phyloP scores from a whole-genome alignment of 225 moss, liverwort and hornwort genomes.

The Antitrichia curtipendula region DNA sequence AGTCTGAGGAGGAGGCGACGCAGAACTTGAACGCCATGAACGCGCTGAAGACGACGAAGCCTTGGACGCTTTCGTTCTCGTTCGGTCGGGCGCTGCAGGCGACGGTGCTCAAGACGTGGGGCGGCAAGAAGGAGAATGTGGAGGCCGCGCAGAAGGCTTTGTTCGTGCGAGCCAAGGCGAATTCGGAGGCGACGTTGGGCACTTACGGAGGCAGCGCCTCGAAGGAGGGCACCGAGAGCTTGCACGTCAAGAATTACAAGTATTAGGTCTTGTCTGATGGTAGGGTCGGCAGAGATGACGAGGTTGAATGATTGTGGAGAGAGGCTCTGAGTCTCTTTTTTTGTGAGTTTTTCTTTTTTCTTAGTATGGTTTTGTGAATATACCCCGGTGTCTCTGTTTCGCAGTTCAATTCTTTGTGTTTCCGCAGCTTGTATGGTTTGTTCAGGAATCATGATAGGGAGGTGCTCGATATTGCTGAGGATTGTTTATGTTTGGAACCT shows the following conservation, averaged over 20 bases:
- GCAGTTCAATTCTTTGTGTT: not conserved
- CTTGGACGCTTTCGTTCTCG: not conserved
- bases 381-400: not conserved
- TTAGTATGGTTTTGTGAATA: not conserved
- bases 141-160: not conserved
- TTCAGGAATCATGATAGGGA: not conserved
- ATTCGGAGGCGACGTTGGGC: slow-evolving; percentile 43
- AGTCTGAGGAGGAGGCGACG: not conserved
- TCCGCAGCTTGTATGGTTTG: not conserved
- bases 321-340: not conserved
- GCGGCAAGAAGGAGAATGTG: not conserved
- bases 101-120: not conserved
- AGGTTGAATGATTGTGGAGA: not conserved
- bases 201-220: slow-evolving; percentile 20
- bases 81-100: not conserved
- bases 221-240: slow-evolving; percentile 19
- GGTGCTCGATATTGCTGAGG: not conserved
- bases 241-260: slow-evolving; percentile 49
- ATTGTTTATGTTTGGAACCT: not conserved
- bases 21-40: not conserved
- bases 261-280: slow-evolving; percentile 6
- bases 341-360: not conserved
- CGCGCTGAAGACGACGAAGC: not conserved
- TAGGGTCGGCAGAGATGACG: not conserved
- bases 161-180: slow-evolving; percentile 33